Conservation (phyloP, 345 rosid species). For the Excoecaria agallocha region DNA sequence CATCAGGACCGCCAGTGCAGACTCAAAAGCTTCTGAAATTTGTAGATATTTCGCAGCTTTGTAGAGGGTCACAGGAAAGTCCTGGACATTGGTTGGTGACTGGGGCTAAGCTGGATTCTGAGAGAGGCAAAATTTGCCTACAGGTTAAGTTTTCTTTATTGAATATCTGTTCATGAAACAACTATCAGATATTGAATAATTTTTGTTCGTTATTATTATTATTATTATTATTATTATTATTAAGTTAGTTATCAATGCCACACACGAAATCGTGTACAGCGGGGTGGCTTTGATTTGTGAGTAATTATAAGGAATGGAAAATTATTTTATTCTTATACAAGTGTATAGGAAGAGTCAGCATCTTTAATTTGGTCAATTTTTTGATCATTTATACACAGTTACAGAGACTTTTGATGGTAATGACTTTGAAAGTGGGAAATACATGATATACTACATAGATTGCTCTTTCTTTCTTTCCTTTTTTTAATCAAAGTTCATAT, state of each 20-base stretch:
- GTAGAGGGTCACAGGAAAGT: conserved; percentile 74
- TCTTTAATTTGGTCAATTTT: not conserved
- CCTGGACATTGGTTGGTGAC: conserved; percentile 96
- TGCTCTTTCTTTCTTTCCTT: too few species aligned
- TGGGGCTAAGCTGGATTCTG: conserved; percentile 55
- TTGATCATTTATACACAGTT: not conserved
- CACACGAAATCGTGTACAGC: not conserved
- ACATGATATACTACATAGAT: too few species aligned
- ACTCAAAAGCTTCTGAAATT: conserved; percentile 64
- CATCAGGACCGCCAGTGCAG: conserved; percentile 80
- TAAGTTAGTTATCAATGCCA: not conserved
- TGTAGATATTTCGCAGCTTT: conserved; percentile 67
- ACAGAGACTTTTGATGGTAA: not conserved
- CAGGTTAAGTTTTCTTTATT: conserved; percentile 78
- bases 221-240: not conserved
- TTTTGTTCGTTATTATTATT: too few species aligned
- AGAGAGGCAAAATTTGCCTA: conserved; percentile 54
- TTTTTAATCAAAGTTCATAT: too few species aligned
- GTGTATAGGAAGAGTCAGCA: not conserved
- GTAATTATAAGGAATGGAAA: not conserved
- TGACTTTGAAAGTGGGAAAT: too few species aligned
- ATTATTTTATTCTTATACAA: conserved; percentile 1
- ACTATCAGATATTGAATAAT: too few species aligned
- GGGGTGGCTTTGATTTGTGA: conserved; percentile 1
- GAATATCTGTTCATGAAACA: conserved; percentile 14